Evolutionary conservation across 345 rosid species (phyloP).

Genomic region (Limnanthes douglasii): DNA sequence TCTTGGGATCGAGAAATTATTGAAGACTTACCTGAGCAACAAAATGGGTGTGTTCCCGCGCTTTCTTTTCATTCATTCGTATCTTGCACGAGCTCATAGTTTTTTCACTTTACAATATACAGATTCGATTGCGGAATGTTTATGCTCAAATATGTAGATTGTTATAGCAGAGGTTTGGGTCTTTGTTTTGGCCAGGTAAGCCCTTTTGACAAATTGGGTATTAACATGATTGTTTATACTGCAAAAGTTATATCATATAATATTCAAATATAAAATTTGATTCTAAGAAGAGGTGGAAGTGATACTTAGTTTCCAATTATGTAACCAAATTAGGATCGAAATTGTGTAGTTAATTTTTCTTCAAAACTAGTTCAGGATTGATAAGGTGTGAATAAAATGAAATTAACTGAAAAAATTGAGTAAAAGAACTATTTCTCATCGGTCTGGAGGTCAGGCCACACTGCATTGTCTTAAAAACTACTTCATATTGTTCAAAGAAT

Average conservation of each 20-base stretch:
- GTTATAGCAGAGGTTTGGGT: slow-evolving; percentile 70
- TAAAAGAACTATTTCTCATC: background rate
- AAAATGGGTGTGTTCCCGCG: slow-evolving; percentile 50
- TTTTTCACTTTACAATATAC: slow-evolving; percentile 5
- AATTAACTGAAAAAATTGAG: background rate
- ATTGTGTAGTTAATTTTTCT: no score
- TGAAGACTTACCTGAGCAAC: slow-evolving; percentile 77
- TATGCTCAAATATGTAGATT: slow-evolving; percentile 93
- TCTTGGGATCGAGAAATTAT: slow-evolving; percentile 72
- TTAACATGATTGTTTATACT: background rate
- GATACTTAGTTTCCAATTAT: no score
- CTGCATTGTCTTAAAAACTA: no score
- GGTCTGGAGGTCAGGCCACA: background rate
- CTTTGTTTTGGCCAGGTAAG: slow-evolving; percentile 90
- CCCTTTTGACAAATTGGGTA: background rate
- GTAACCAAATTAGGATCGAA: no score
- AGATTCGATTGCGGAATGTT: slow-evolving; percentile 97
- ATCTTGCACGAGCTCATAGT: background rate
- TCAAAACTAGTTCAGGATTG: no score
- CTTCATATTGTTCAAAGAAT: background rate
- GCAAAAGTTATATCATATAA: background rate
- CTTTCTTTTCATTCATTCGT: background rate
- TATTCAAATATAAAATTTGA: background rate
- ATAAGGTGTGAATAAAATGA: no score
- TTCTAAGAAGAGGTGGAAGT: background rate